Conservation (phyloP, 768 basidiomycete species). For the Boletus subparvulus region DNA sequence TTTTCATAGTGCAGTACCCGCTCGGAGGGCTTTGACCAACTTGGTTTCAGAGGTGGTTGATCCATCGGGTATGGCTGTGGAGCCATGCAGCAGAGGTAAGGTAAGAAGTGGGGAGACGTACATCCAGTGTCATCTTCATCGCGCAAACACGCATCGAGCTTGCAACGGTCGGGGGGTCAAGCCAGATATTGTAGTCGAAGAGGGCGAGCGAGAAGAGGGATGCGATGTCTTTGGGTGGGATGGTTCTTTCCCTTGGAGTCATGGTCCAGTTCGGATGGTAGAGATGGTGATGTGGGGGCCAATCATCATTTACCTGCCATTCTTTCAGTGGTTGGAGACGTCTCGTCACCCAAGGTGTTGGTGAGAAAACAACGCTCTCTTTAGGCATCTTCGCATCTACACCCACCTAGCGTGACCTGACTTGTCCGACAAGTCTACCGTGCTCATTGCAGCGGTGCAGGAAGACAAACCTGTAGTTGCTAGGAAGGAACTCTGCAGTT, state of each 20-base stretch:
- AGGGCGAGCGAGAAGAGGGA: slow-evolving; percentile 56
- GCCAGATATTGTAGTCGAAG: slow-evolving; percentile 72
- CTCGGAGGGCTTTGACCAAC: slow-evolving; percentile 61
- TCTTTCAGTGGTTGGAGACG: too few relatives aligned
- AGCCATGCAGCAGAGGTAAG: too few relatives aligned
- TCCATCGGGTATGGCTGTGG: slow-evolving; percentile 58
- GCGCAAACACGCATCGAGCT: slow-evolving; percentile 38
- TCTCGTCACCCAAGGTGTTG: too few relatives aligned
- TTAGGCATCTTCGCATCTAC: neutral
- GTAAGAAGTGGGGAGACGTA: slow-evolving; percentile 33
- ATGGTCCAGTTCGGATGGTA: slow-evolving; percentile 8
- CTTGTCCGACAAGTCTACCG: slow-evolving; percentile 13
- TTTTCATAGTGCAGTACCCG: slow-evolving; percentile 36
- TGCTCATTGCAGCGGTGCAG: slow-evolving; percentile 41
- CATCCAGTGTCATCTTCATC: slow-evolving; percentile 43
- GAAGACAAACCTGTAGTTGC: slow-evolving; percentile 69
- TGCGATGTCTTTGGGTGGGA: slow-evolving; percentile 42
- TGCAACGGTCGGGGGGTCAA: slow-evolving; percentile 51
- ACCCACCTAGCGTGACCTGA: too few relatives aligned
- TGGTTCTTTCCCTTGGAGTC: slow-evolving; percentile 22
- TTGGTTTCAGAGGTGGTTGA: slow-evolving; percentile 55
- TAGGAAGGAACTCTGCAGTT: slow-evolving; percentile 74
- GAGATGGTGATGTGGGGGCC: too few relatives aligned
- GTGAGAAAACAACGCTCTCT: too few relatives aligned
- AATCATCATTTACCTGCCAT: too few relatives aligned